Evolutionary conservation across 352 stramenopile species (phyloP), one percentile per base, ranked within the genome.

Genomic region (Globisporangium paddicum): DNA sequence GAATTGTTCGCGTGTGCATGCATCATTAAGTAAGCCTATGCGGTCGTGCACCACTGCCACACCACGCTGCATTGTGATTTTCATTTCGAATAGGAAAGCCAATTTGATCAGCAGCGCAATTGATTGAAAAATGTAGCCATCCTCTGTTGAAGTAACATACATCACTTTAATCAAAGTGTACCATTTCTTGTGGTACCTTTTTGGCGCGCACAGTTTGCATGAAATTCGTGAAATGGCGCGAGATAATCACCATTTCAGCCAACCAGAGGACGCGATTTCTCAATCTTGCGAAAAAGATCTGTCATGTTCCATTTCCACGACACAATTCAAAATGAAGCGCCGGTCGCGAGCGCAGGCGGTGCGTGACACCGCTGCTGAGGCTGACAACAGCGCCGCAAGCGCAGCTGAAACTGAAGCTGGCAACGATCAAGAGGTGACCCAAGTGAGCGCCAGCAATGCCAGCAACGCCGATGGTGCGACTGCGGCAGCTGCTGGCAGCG

Each of bases 241-340:
- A 53, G 37, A 19, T 4, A 2, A 3, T 0, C n/a, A 8, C 30
- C 3, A 41, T 60, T 60, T 55, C 10, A 34, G 40, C 58, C 58
- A 64, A 64, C 60, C 58, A 54, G 4, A 21, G 28, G 30, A n/a
- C 19, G 4, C 40, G 19, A 49, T 32, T 48, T 13, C 2, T 8
- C 7, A 19, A 34, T n/a, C n/a, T 3, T 19, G 35, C 10, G 10
- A 13, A 25, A 49, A 34, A 26, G 23, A 14, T 3, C 25, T 5
- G 5, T 51, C 45, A 35, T 21, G 25, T 37, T 51, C 45, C 23
- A 16, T 51, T 23, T 14, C 18, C 14, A n/a, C 11, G 11, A 4
- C 44, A 51, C 25, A 51, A 37, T 23, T 16, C 5, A 51, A 51
- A 51, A 73, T 76, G 68, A 76, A 76, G 60, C 68, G 69, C 42